A percentile compares a stretch with the other conserved stretches of the same genome.
Evolutionary conservation across 2,329 filamentous ascomycete genomes (phyloP).

Genomic region (Apiospora marii): DNA sequence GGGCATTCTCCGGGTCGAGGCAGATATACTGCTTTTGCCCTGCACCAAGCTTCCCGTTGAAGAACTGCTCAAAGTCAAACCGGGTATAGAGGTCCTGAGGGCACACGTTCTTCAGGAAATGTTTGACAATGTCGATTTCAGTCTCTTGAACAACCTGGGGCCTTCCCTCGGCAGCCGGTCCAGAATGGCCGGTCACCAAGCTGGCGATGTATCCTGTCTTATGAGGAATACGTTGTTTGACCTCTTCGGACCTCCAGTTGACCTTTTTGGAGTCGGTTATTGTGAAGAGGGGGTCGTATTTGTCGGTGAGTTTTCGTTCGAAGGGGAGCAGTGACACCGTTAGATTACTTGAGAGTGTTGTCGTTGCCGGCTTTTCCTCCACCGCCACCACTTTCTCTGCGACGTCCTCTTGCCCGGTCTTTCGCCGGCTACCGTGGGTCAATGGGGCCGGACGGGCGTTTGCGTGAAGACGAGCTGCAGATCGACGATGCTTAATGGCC

Average conservation of each 20-base stretch:
- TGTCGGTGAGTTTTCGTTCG: constrained; percentile 39
- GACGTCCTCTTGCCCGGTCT: not conserved
- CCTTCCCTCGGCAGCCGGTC: constrained; percentile 21
- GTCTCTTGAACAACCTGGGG: constrained; percentile 38
- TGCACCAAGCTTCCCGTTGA: constrained; percentile 40
- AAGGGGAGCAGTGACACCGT: constrained; percentile 42
- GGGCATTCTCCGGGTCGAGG: constrained; percentile 42
- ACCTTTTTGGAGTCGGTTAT: constrained; percentile 38
- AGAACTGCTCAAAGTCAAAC: constrained; percentile 46
- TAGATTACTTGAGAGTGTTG: constrained; percentile 4
- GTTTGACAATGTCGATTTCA: constrained; percentile 42
- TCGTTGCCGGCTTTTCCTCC: no score
- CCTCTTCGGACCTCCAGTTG: constrained; percentile 41
- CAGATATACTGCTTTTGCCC: constrained; percentile 42
- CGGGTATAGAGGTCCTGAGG: constrained; percentile 42
- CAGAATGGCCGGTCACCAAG: not conserved
- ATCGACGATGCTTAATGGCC: constrained; percentile 38
- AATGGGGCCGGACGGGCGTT: not conserved
- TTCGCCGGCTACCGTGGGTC: not conserved
- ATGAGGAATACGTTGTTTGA: constrained; percentile 36
- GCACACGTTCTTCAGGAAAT: constrained; percentile 45
- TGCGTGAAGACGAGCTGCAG: constrained; percentile 25
- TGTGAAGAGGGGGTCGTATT: constrained; percentile 39
- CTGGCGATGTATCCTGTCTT: constrained; percentile 29
- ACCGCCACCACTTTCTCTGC: not conserved